Evolutionary conservation across 148 eudicot species (phyloP).

Genomic region (Pouteria glomerata): DNA sequence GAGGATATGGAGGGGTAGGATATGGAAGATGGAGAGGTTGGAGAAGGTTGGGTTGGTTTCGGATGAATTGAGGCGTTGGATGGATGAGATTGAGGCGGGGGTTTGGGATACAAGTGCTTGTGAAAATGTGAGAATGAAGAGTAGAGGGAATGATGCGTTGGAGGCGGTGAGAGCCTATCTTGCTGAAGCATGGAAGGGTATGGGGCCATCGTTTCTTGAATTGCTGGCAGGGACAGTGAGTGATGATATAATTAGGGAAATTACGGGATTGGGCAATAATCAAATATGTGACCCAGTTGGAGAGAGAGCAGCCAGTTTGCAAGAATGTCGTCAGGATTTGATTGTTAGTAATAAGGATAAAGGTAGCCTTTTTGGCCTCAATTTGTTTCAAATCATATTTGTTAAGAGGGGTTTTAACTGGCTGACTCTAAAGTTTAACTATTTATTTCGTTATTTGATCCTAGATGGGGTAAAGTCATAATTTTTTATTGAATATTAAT

Average conservation of each 20-base stretch:
- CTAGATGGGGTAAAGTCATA: too few relatives aligned
- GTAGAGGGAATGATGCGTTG: conserved; percentile 36
- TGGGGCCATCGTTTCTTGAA: conserved; percentile 63
- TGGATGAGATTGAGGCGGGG: conserved; percentile 43
- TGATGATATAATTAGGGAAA: conserved; percentile 11
- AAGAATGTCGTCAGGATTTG: too few relatives aligned
- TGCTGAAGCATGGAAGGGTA: conserved; percentile 33
- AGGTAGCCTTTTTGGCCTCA: background rate
- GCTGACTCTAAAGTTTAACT: too few relatives aligned
- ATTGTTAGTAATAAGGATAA: background rate
- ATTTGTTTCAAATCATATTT: too few relatives aligned
- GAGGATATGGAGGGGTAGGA: conserved; percentile 44
- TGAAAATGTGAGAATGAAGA: conserved; percentile 29
- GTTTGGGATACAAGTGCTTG: conserved; percentile 31
- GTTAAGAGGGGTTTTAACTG: too few relatives aligned
- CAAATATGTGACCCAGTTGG: background rate
- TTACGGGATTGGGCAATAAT: conserved; percentile 4
- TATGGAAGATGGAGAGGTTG: conserved; percentile 22
- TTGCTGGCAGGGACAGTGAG: conserved; percentile 21
- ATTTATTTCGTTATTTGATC: too few relatives aligned
- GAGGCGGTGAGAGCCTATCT: conserved; percentile 37
- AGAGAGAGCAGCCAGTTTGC: background rate
- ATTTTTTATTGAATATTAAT: too few relatives aligned
- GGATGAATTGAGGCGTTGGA: conserved; percentile 40
- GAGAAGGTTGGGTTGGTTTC: conserved; percentile 32